Base-by-base conservation (phyloP, 139 green algal genomes). In the Chlamydomonas incerta region DNA sequence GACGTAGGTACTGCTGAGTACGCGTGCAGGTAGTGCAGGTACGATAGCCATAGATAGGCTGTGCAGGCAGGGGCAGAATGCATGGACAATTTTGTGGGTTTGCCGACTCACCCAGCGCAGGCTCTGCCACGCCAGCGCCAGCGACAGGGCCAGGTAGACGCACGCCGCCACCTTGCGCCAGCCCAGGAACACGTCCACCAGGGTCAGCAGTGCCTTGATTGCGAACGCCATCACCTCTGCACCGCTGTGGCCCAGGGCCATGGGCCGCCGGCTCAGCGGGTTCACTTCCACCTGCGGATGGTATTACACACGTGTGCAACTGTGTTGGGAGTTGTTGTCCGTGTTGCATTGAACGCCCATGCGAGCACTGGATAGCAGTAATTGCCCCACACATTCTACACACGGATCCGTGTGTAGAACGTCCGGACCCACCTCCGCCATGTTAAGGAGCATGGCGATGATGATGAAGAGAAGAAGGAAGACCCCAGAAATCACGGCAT, bases 341-440 rank as follows among this genome's bases (percentile, higher is more conserved):
- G n/a, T n/a, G n/a, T n/a, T n/a, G n/a, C n/a, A n/a, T n/a, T n/a
- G n/a, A n/a, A n/a, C n/a, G n/a, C n/a, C n/a, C n/a, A n/a, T n/a
- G n/a, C n/a, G n/a, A n/a, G n/a, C n/a, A n/a, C n/a, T n/a, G n/a
- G n/a, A n/a, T n/a, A n/a, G n/a, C n/a, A n/a, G n/a, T n/a, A n/a
- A n/a, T n/a, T n/a, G n/a, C n/a, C n/a, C n/a, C n/a, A n/a, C n/a
- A n/a, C n/a, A n/a, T n/a, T n/a, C n/a, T n/a, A n/a, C n/a, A n/a
- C n/a, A n/a, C n/a, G n/a, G n/a, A n/a, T n/a, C n/a, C n/a, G n/a
- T n/a, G n/a, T 66, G 58, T 50, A 50, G 41, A 5, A 50, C 41
- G 41, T 50, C n/a, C n/a, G n/a, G n/a, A n/a, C n/a, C n/a, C 55
- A 86, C 68, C 68, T 86, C 81, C 0, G 81, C 81, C 69, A 86